phyloP scores from a whole-genome alignment of 495 filamentous ascomycete genomes.

The Penicillium egyptiacum region DNA sequence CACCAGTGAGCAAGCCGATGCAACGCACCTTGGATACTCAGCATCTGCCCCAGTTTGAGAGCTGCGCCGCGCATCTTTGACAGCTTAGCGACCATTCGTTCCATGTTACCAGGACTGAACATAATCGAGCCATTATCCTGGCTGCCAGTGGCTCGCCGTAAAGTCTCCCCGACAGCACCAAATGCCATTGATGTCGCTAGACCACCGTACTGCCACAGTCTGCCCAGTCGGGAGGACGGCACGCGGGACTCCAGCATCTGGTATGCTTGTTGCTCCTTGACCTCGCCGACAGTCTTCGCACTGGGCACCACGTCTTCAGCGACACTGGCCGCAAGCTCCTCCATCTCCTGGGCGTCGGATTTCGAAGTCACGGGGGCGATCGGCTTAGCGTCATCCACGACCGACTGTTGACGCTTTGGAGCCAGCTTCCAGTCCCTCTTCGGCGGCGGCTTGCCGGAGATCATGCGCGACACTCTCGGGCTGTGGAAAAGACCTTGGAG shows the following conservation, averaged over 20 bases:
- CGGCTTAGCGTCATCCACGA: not conserved
- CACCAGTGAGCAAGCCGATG: not conserved
- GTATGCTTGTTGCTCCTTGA: conserved; percentile 46
- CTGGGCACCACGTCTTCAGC: conserved; percentile 27
- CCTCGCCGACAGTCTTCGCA: conserved; percentile 14
- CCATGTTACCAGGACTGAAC: conserved; percentile 86
- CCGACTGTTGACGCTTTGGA: conserved; percentile 7
- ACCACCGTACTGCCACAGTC: conserved; percentile 93
- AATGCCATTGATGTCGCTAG: conserved; percentile 94
- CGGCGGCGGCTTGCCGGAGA: conserved; percentile 37
- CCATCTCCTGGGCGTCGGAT: conserved; percentile 22
- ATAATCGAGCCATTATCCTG: conserved; percentile 73
- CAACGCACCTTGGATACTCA: conserved; percentile 79
- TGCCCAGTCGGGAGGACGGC: conserved; percentile 79
- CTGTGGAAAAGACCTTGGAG: conserved; percentile 63
- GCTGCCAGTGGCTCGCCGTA: conserved; percentile 66
- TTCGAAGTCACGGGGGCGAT: conserved; percentile 3
- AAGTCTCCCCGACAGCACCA: conserved; percentile 80
- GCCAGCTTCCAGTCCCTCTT: conserved; percentile 21
- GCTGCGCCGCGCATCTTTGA: conserved; percentile 97
- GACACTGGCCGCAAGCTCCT: conserved; percentile 22
- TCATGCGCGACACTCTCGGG: conserved; percentile 56
- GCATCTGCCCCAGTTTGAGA: conserved; percentile 95
- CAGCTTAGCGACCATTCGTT: conserved; percentile 85
- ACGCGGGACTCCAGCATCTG: conserved; percentile 86